These are phyloP conservation scores for Pseudocercospora fuligena DNA, from an alignment of 2,329 filamentous ascomycete genomes.

Conservation along the genomic window DNA sequence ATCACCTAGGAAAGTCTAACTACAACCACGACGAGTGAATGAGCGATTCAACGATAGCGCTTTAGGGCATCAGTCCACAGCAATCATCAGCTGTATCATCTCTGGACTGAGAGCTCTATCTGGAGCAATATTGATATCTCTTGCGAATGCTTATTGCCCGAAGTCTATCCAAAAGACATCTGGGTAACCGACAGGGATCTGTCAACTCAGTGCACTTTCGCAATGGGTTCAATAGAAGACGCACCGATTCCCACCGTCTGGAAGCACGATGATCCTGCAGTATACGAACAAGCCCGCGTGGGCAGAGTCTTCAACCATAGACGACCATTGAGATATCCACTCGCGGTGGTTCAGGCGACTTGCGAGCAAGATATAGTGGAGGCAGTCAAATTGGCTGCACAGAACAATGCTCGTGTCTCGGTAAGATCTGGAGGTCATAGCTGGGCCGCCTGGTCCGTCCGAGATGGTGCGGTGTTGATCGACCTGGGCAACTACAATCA, in stretches of 20 bases:
- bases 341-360: not conserved
- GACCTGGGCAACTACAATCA: constrained; percentile 48
- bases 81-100: not conserved
- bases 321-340: not conserved
- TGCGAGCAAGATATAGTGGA: constrained; percentile 5
- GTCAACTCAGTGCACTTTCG: not conserved
- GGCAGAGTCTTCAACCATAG: constrained; percentile 8
- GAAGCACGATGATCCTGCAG: not conserved
- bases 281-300: not conserved
- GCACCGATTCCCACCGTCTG: not conserved
- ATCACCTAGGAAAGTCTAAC: not conserved
- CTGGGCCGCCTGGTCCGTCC: constrained; percentile 57
- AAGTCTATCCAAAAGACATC: not conserved
- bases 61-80: not conserved
- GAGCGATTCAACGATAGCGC: not conserved
- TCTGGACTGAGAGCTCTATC: not conserved
- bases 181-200: not conserved
- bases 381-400: constrained; percentile 4
- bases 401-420: not conserved
- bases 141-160: not conserved
- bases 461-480: constrained; percentile 52
- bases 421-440: constrained; percentile 48
- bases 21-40: not conserved
- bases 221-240: not conserved
- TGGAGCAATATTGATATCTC: not conserved